These are phyloP conservation scores for Clavispora fructus DNA, from an alignment of 805 yeast species.

Conservation along the genomic window DNA sequence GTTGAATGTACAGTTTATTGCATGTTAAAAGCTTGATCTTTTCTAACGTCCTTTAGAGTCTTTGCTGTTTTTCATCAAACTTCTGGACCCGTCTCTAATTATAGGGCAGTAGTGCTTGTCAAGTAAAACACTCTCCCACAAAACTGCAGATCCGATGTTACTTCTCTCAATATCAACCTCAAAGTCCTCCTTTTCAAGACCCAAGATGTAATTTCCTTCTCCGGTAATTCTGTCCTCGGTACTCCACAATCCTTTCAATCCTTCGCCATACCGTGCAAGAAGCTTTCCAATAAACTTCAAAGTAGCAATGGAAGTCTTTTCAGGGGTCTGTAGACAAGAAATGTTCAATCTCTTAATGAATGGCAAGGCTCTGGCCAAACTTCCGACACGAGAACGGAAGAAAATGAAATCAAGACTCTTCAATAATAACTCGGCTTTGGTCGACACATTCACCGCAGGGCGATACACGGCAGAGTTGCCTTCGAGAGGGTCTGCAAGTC, in stretches of 20 bases:
- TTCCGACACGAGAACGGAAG: conserved; percentile 67
- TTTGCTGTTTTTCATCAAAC: conserved; percentile 36
- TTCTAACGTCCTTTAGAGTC: conserved; percentile 5
- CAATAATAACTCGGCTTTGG: conserved; percentile 79
- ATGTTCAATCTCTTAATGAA: conserved; percentile 78
- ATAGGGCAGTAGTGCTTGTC: conserved; percentile 80
- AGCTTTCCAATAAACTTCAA: conserved; percentile 76
- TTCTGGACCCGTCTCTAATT: conserved; percentile 61
- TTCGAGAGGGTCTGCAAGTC: conserved; percentile 73
- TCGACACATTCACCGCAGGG: conserved; percentile 80
- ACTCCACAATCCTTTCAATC: conserved; percentile 68
- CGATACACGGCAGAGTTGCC: conserved; percentile 34
- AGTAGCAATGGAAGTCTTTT: conserved; percentile 75
- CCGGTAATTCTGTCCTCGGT: conserved; percentile 86
- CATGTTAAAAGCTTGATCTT: not conserved
- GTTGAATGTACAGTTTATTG: not conserved
- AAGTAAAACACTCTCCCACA: conserved; percentile 82
- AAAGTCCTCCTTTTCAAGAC: conserved; percentile 45
- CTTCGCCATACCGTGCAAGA: conserved; percentile 60
- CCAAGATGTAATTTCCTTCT: conserved; percentile 56
- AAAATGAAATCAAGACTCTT: conserved; percentile 77
- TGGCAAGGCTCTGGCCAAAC: conserved; percentile 64
- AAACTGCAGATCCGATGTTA: conserved; percentile 81
- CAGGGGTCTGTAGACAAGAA: conserved; percentile 71
- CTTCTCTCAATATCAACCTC: conserved; percentile 61